Evolutionary conservation across 2,329 filamentous ascomycete genomes (phyloP), one percentile per base, ranked within the genome.

Genomic region (Botrytis pseudocinerea): DNA sequence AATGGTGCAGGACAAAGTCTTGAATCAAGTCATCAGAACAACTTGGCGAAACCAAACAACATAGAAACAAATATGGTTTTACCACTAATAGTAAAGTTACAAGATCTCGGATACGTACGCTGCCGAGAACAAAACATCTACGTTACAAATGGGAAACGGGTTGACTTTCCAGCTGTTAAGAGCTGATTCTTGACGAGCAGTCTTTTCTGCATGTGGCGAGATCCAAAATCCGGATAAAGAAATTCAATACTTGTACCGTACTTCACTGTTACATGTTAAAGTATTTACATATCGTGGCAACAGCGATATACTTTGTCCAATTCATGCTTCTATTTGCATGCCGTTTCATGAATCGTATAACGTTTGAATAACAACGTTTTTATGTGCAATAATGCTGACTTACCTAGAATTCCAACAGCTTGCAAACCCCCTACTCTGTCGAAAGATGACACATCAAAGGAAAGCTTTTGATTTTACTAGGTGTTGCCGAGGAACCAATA

Each of bases 21-120:
- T 9, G 38, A 62, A 16, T 62, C 38, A 16, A n/a, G 14, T 25
- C 25, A 54, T 42, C 7, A 28, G 1, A 14, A 51, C 18, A 66
- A 18, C 44, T 28, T 66, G 32, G 64, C 64, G 10, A 40, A 66
- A 66, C 44, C 28, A 66, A 28, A n/a, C 44, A 25, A 5, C 12
- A 54, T 54, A 66, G 32, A 66, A 40, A 62, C 60, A 35, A n/a
- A 28, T 25, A 66, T n/a, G 64, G 22, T 54, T 46, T 40, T 40
- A 68, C 35, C 16, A n/a, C 25, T 9, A 28, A n/a, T 18, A 22
- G 18, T 28, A 20, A 68, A 54, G 46, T 68, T 42, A 68, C 46
- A 54, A 68, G 35, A n/a, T 54, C 22, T 35, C 46, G 46, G 64
- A 54, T 54, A 35, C 28, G 5, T 22, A 40, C 51, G 16, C 46